phyloP scores from a whole-genome alignment of 345 rosid genomes.

The Brassica cretica region DNA sequence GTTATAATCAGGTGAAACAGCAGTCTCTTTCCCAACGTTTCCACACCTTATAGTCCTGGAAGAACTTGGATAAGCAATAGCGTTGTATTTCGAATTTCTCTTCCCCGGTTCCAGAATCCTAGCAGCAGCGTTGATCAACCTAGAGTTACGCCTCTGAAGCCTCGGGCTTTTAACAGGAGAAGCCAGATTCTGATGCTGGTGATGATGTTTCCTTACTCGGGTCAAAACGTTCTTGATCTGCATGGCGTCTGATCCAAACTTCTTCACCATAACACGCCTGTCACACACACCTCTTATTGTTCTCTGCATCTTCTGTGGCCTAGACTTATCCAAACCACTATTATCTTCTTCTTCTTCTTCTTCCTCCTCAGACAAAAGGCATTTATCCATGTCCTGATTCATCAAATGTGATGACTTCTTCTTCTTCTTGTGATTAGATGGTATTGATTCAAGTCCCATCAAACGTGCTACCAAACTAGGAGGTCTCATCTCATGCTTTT shows the following conservation, averaged over 20 bases:
- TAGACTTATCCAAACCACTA: constrained; percentile 39
- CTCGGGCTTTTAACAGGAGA: constrained; percentile 68
- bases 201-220: constrained; percentile 63
- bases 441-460: constrained; percentile 96
- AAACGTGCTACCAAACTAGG: constrained; percentile 92
- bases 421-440: constrained; percentile 51
- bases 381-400: constrained; percentile 36
- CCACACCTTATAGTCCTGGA: constrained; percentile 27
- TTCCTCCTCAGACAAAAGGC: constrained; percentile 20
- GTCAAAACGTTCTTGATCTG: constrained; percentile 75
- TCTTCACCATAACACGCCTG: constrained; percentile 54
- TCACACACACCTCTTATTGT: constrained; percentile 47
- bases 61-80: constrained; percentile 55
- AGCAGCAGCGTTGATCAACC: constrained; percentile 83
- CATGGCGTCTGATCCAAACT: constrained; percentile 83
- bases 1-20: constrained; percentile 35
- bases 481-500: constrained; percentile 64
- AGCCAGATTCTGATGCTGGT: constrained; percentile 57
- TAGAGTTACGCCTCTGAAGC: constrained; percentile 53
- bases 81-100: constrained; percentile 50
- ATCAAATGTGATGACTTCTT: constrained; percentile 22
- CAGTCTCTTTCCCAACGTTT: constrained; percentile 36
- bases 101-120: constrained; percentile 90
- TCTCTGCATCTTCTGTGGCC: constrained; percentile 92
- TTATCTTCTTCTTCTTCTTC: constrained; percentile 16